These are phyloP conservation scores for Blastobotrys niveus DNA, from an alignment of 1,139 yeast species.

Conservation along the genomic window DNA sequence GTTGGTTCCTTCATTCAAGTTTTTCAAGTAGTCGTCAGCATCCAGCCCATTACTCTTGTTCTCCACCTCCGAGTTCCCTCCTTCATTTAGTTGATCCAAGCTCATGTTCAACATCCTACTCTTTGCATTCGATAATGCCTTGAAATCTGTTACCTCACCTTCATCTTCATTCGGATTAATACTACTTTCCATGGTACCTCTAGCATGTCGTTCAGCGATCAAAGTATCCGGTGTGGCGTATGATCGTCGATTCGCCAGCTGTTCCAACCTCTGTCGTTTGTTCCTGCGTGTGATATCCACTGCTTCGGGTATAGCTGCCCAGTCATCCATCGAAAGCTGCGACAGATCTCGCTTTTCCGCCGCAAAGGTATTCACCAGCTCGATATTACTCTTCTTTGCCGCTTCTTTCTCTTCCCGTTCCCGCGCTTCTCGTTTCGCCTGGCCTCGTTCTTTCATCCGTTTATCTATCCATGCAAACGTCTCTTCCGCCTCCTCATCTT, in stretches of 20 bases:
- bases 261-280: conserved; percentile 61
- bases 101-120: conserved; percentile 48
- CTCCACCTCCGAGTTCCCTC: conserved; percentile 6
- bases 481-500: conserved; percentile 72
- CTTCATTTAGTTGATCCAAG: conserved; percentile 36
- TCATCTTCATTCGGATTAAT: conserved; percentile 35
- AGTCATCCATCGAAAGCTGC: conserved; percentile 58
- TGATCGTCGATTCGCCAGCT: conserved; percentile 59
- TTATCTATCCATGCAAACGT: conserved; percentile 63
- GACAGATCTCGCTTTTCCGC: conserved; percentile 61
- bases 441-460: conserved; percentile 42
- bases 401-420: conserved; percentile 30
- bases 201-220: conserved; percentile 35
- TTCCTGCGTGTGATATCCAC: conserved; percentile 80
- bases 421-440: conserved; percentile 34
- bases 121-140: conserved; percentile 48
- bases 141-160: conserved; percentile 41
- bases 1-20: background rate
- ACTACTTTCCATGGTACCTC: conserved; percentile 33
- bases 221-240: conserved; percentile 83
- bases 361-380: conserved; percentile 43
- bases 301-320: conserved; percentile 83
- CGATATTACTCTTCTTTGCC: conserved; percentile 29
- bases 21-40: background rate
- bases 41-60: background rate